Percentiles rank a stretch among this genome's conserved stretches.
phyloP scores from a whole-genome alignment of 2,329 filamentous ascomycete genomes.

The Botrytis pseudocinerea region DNA sequence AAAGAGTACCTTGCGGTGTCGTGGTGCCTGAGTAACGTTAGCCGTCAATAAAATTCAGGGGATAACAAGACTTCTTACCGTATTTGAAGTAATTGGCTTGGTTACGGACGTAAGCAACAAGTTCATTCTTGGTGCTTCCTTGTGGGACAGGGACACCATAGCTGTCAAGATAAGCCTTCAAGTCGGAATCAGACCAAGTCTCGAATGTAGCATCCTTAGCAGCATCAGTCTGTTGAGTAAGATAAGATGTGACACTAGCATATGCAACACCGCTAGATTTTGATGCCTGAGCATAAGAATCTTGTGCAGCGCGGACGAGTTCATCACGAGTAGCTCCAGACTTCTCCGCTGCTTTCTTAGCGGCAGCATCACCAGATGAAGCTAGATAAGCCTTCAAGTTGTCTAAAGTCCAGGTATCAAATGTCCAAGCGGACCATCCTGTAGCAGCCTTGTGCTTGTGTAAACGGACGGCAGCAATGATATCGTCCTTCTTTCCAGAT shows the following conservation, averaged over 20 bases:
- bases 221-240: slow-evolving; percentile 63
- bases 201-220: slow-evolving; percentile 69
- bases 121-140: slow-evolving; percentile 54
- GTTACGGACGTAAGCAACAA: slow-evolving; percentile 69
- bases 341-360: slow-evolving; percentile 61
- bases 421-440: slow-evolving; percentile 73
- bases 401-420: slow-evolving; percentile 73
- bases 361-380: slow-evolving; percentile 54
- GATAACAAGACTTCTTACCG: slow-evolving; percentile 45
- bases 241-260: slow-evolving; percentile 70
- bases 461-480: slow-evolving; percentile 72
- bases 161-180: slow-evolving; percentile 78
- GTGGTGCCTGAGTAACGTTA: slow-evolving; percentile 47
- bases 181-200: slow-evolving; percentile 62
- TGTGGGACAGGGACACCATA: slow-evolving; percentile 60
- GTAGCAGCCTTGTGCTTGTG: slow-evolving; percentile 68
- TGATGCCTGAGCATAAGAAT: slow-evolving; percentile 60
- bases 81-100: slow-evolving; percentile 77
- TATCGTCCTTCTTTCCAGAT: slow-evolving; percentile 67
- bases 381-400: slow-evolving; percentile 63
- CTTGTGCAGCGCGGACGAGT: slow-evolving; percentile 64
- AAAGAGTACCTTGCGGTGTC: slow-evolving; percentile 63
- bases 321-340: slow-evolving; percentile 70
- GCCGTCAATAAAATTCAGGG: neutral
- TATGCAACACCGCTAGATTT: slow-evolving; percentile 57